Evolutionary conservation across 169 alveolate species (phyloP), one percentile per base, ranked within the genome.

Genomic region (Plasmodium vivax): DNA sequence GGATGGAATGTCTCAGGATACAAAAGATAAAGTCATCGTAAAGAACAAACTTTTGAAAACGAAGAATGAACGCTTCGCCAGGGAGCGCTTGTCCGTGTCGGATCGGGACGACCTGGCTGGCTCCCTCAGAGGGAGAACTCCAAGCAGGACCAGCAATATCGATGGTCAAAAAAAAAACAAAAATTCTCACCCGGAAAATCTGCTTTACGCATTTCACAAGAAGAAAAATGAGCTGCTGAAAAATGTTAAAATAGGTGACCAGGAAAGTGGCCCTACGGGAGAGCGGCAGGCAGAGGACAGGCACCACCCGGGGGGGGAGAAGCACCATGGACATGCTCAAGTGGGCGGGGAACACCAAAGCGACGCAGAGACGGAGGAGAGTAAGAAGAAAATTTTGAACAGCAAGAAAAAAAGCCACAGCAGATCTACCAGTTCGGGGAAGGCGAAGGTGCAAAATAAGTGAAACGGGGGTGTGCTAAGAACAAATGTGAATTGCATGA

Each of bases 291-390:
- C 3, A 47, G 58, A 47, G 54, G 54, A 0, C 9, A 75, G 32
- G 19, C 75, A 54, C 23, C 32, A 54, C n/a, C 41, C 3, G 12
- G 30, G 47, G 43, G 85, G 73, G 30, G 43, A 62, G 36, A 71
- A 84, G 45, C 9, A 41, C 68, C 56, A 38, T 38, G 45, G 45
- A 38, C 45, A 2, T 38, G 6, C 9, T 56, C 74, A 16, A 0
- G 6, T 58, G 9, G 38, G 12, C 19, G 41, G 14, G 77, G n/a
- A 83, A 56, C 81, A 81, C 34, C 92, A 93, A 32, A 32, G 74
- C 56, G 91, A 85, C 27, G 92, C 58, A 51, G 82, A 85, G 47
- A n/a, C 58, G 23, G 93, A 71, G 3, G 92, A 94, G 9, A 94
- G 47, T 14, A 23, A 8, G 47, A 14, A 36, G 19, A n/a, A 88